Evolutionary conservation across 2,329 filamentous ascomycete species (phyloP).

Genomic region (Pestalotiopsis sp.): DNA sequence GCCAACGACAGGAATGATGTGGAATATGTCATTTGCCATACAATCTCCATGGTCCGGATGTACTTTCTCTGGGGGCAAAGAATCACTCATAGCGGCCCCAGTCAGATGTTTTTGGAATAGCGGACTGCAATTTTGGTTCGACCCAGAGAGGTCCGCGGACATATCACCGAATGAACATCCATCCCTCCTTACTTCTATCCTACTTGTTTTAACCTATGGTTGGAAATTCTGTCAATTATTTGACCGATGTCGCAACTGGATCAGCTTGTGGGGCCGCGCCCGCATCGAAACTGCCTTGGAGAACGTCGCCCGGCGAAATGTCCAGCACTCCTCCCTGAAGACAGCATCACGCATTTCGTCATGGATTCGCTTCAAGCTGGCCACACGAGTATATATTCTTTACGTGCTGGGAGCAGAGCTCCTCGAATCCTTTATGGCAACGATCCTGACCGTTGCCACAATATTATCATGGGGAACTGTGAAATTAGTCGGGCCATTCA

Average conservation of each 20-base stretch:
- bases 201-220: background rate
- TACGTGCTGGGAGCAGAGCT: background rate
- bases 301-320: background rate
- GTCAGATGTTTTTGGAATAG: too few relatives aligned
- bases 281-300: background rate
- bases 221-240: background rate
- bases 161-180: too few relatives aligned
- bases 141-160: too few relatives aligned
- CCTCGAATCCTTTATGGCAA: background rate
- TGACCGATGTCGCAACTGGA: background rate
- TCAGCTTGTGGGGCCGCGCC: background rate
- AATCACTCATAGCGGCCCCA: too few relatives aligned
- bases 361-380: background rate
- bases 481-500: background rate
- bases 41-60: too few relatives aligned
- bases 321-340: background rate
- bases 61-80: too few relatives aligned
- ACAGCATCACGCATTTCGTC: too few relatives aligned
- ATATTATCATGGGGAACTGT: background rate
- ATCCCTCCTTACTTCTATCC: background rate
- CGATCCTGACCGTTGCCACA: background rate
- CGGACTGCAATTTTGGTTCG: too few relatives aligned
- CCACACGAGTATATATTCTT: background rate
- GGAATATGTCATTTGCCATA: too few relatives aligned
- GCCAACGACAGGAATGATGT: too few relatives aligned